Evolutionary conservation across 768 basidiomycete genomes (phyloP).

Genomic region (Leucosporidium scottii): DNA sequence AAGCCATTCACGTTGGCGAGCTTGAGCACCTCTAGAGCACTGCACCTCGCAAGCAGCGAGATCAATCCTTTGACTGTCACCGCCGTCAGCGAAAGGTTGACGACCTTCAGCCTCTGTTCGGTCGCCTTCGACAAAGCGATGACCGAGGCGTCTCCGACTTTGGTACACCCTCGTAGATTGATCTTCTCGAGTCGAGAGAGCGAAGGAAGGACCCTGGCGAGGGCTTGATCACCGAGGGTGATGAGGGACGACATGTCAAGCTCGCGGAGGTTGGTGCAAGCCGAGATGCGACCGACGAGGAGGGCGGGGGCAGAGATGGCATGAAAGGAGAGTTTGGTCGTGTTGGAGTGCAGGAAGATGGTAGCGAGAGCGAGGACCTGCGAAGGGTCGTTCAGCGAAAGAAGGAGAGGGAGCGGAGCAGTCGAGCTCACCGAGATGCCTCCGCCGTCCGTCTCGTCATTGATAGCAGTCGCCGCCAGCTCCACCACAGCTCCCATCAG

Average conservation of each 20-base stretch:
- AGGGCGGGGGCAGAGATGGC: conserved; percentile 12
- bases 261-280: conserved; percentile 22
- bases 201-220: conserved; percentile 24
- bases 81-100: conserved; percentile 33
- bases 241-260: conserved; percentile 23
- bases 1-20: conserved; percentile 25
- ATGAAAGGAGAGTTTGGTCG: conserved; percentile 16
- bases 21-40: conserved; percentile 32
- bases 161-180: conserved; percentile 28
- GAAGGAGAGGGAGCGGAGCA: too few relatives aligned
- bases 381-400: too few relatives aligned
- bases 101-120: conserved; percentile 8
- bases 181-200: conserved; percentile 25
- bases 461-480: too few relatives aligned
- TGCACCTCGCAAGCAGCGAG: conserved; percentile 24
- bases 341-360: conserved; percentile 23
- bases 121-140: conserved; percentile 23
- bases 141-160: conserved; percentile 31
- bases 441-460: too few relatives aligned
- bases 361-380: conserved; percentile 1
- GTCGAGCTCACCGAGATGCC: too few relatives aligned
- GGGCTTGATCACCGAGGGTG: conserved; percentile 14
- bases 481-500: too few relatives aligned
- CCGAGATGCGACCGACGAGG: conserved; percentile 24
- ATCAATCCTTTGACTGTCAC: conserved; percentile 28